Percentiles rank a stretch among this genome's conserved stretches.
phyloP scores from a whole-genome alignment of 2,329 filamentous ascomycete genomes.

The Trichoderma hamatum region DNA sequence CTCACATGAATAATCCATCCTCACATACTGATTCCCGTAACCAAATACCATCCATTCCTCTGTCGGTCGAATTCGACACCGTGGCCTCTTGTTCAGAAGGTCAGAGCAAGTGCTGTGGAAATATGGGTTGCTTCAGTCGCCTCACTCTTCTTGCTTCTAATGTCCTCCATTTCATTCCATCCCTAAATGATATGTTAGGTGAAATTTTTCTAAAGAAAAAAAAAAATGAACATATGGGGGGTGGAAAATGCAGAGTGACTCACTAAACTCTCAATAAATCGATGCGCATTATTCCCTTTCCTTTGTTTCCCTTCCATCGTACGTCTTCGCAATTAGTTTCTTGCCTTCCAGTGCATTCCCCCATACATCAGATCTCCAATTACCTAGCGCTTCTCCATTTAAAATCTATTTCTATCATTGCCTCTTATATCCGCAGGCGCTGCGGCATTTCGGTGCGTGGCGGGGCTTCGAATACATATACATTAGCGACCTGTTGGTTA shows the following conservation, averaged over 20 bases:
- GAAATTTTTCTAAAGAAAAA: neutral
- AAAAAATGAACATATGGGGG: neutral
- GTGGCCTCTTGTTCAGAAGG: neutral
- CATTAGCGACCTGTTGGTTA: neutral
- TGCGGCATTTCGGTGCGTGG: neutral
- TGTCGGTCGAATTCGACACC: neutral
- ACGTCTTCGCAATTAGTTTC: neutral
- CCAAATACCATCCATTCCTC: neutral
- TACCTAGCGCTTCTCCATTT: neutral
- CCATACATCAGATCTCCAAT: neutral
- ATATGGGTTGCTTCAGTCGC: neutral
- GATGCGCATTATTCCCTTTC: neutral
- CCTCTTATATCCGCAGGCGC: neutral
- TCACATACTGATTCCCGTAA: neutral
- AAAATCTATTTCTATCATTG: neutral
- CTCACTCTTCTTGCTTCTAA: neutral
- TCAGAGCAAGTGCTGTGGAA: neutral
- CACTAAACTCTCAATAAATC: neutral
- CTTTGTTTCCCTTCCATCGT: neutral
- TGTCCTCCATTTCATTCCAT: neutral
- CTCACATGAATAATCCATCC: neutral
- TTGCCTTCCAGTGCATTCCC: neutral
- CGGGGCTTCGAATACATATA: neutral
- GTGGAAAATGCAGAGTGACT: neutral
- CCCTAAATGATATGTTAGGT: neutral